Evolutionary conservation across 129 eudicot genomes (phyloP), one percentile per base, ranked within the genome.

Genomic region (Tanacetum coccineum): DNA sequence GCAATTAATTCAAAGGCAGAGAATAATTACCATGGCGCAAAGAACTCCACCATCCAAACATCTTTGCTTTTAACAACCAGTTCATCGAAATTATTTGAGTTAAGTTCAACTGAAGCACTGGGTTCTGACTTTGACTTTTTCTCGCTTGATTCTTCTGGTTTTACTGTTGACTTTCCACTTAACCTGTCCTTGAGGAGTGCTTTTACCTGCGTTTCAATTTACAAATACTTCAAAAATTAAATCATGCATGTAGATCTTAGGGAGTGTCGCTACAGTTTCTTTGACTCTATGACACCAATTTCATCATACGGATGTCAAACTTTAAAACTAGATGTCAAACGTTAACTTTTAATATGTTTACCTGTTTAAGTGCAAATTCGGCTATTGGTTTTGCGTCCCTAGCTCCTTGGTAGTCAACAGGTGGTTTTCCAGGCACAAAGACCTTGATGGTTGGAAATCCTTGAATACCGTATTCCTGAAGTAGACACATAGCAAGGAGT

Each of bases 391-490:
- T 93, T 39, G 72, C 95, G 26, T 93, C 98, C 75, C 98, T 84
- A 18, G 98, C 98, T 68, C 98, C 98, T 79, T 81, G 87, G 79
- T 93, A 93, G 64, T 84, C 96, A 50, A 81, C 84, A 11, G 98
- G 95, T 63, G 96, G 82, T 74, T 93, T 86, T 53, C 98, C 98
- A 30, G 98, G 95, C 26, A 68, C 89, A 84, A 93, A 93, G 19
- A 88, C 91, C 85, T 93, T 93, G 32, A 93, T 93, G 73, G 96
- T 88, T 60, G 98, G 98, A 80, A 84, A 93, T 67, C 96, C 96
- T 81, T 66, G 72, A 48, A 88, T 88, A 42, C 98, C 98, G 79
- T 93, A 93, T 81, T 93, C 96, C 98, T 93, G 69, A 11, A 67
- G 57, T 57, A 74, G 11, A 15, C 65, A 60, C 71, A 85, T 9